Conservation (phyloP, 2,329 filamentous ascomycete genomes). For the Pseudogymnoascus sp. region DNA sequence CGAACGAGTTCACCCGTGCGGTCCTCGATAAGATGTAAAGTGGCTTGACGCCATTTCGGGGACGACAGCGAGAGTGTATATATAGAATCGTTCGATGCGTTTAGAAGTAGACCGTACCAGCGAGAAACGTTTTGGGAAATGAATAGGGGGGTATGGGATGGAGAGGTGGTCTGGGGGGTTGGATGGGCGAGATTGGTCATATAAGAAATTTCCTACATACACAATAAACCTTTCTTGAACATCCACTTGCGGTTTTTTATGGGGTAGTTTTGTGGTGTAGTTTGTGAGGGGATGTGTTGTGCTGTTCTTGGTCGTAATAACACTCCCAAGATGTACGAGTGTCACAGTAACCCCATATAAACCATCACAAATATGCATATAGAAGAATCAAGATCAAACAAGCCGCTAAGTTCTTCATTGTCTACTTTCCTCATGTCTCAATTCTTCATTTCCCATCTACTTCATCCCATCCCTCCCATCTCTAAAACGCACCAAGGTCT, state of each 20-base stretch:
- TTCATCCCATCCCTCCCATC: background rate
- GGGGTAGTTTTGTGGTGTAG: background rate
- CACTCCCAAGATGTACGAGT: background rate
- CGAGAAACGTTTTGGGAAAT: background rate
- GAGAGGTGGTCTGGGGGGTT: background rate
- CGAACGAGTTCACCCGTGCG: slow-evolving; percentile 89
- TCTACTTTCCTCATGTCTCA: background rate
- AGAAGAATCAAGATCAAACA: background rate
- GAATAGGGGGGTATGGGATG: background rate
- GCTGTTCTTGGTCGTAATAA: background rate
- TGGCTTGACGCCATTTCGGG: slow-evolving; percentile 11
- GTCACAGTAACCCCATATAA: background rate
- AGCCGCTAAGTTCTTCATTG: background rate
- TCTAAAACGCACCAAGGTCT: background rate
- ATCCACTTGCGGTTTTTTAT: background rate
- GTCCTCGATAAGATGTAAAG: slow-evolving; percentile 93
- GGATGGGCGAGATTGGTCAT: background rate
- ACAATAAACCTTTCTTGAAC: slow-evolving; percentile 1
- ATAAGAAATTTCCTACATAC: background rate
- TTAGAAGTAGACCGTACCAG: background rate
- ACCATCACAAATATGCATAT: background rate
- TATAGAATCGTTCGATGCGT: background rate
- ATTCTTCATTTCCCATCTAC: slow-evolving; percentile 1
- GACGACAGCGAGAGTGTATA: background rate
- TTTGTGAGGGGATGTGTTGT: background rate